Evolutionary conservation across 495 filamentous ascomycete species (phyloP).

Genomic region (Podospora pseudocomata): DNA sequence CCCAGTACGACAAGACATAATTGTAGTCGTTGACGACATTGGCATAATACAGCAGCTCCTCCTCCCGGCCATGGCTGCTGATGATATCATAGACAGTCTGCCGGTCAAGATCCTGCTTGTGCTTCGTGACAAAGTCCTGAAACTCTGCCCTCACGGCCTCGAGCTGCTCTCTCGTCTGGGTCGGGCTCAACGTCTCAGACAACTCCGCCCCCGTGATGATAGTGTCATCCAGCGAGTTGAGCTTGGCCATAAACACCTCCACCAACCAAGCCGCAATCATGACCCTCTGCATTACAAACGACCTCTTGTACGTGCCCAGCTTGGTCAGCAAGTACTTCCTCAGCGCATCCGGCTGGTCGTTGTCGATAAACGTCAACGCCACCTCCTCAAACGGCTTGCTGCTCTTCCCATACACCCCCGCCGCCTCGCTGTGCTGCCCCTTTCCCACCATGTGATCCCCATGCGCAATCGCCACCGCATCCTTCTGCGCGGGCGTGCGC

Average conservation of each 20-base stretch:
- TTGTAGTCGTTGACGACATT: slow-evolving; percentile 84
- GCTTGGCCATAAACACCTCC: slow-evolving; percentile 94
- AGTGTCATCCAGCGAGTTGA: slow-evolving; percentile 91
- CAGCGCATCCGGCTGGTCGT: slow-evolving; percentile 83
- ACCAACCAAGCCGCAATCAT: slow-evolving; percentile 96
- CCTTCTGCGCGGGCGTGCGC: slow-evolving; percentile 65
- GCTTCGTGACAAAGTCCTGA: slow-evolving; percentile 77
- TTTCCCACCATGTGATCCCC: slow-evolving; percentile 81
- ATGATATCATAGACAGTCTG: slow-evolving; percentile 95
- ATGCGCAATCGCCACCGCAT: slow-evolving; percentile 82
- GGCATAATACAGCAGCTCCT: slow-evolving; percentile 87
- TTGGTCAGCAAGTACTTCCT: slow-evolving; percentile 87
- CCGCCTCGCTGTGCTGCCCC: slow-evolving; percentile 79
- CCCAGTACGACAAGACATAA: slow-evolving; percentile 94
- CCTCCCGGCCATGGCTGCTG: slow-evolving; percentile 88
- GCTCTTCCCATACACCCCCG: slow-evolving; percentile 86
- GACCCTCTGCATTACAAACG: slow-evolving; percentile 81
- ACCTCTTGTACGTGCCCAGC: slow-evolving; percentile 75
- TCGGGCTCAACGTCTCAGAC: slow-evolving; percentile 62
- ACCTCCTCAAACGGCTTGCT: slow-evolving; percentile 97
- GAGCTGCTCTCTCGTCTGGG: slow-evolving; percentile 70
- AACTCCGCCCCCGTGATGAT: slow-evolving; percentile 87
- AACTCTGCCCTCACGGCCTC: slow-evolving; percentile 67
- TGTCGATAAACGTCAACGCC: slow-evolving; percentile 83
- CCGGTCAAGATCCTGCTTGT: slow-evolving; percentile 80